Percentiles rank a stretch among this genome's conserved stretches.
Conservation (phyloP, 805 yeast species). For the Brettanomyces sp. region DNA sequence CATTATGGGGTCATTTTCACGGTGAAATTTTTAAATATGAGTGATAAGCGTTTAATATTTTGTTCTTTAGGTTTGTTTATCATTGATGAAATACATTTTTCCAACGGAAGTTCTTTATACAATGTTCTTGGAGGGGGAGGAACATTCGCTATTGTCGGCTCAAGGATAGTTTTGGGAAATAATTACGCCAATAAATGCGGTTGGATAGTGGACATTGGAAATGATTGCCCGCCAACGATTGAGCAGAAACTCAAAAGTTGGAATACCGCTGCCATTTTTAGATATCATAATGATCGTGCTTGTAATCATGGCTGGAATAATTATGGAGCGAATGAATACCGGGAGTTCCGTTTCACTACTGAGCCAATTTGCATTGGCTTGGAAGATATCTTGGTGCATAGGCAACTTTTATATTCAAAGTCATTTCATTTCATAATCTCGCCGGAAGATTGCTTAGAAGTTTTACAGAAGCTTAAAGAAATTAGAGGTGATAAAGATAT, state of each 20-base stretch:
- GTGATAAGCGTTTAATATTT: conserved; percentile 23
- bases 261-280: conserved; percentile 50
- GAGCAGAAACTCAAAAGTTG: conserved; percentile 41
- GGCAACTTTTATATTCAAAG: conserved; percentile 28
- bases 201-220: conserved; percentile 73
- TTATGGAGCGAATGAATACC: conserved; percentile 53
- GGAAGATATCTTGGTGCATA: conserved; percentile 38
- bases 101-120: conserved; percentile 25
- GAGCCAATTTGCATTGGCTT: conserved; percentile 53
- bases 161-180: conserved; percentile 43
- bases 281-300: conserved; percentile 41
- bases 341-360: conserved; percentile 52
- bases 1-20: background rate
- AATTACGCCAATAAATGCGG: conserved; percentile 31
- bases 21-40: background rate
- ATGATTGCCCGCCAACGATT: conserved; percentile 55
- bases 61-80: conserved; percentile 84
- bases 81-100: conserved; percentile 72
- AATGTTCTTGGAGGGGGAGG: conserved; percentile 88
- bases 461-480: conserved; percentile 28
- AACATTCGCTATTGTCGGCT: conserved; percentile 69
- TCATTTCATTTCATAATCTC: conserved; percentile 71
- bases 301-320: conserved; percentile 80
- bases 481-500: background rate
- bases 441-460: conserved; percentile 46